A percentile compares a stretch with the other conserved stretches of the same genome.
Evolutionary conservation across 495 filamentous ascomycete genomes (phyloP).

Genomic region (Aspergillus sclerotioniger): DNA sequence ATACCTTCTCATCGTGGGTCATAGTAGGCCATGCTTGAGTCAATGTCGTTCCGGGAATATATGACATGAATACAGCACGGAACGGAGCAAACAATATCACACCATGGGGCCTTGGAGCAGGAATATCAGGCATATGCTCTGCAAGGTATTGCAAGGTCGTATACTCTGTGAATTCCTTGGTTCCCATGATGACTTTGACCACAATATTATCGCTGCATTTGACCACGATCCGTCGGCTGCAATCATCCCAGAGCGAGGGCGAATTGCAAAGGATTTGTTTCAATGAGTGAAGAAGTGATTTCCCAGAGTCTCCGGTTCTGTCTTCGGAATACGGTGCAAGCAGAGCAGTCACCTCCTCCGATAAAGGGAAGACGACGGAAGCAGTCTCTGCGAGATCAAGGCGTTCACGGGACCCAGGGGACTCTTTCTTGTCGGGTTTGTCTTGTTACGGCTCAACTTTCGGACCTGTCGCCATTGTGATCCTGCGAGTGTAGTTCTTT

Average conservation of each 20-base stretch:
- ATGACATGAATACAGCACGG: conserved; percentile 34
- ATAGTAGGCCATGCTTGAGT: conserved; percentile 27
- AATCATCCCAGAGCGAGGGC: conserved; percentile 15
- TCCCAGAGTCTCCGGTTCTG: no score
- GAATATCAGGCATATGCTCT: conserved; percentile 27
- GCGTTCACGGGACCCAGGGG: conserved; percentile 14
- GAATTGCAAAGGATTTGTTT: conserved; percentile 16
- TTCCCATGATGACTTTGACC: conserved; percentile 25
- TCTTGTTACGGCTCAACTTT: neutral
- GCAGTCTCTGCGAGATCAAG: conserved; percentile 14
- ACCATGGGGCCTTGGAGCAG: conserved; percentile 32
- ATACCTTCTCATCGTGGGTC: conserved; percentile 26
- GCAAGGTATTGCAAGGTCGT: conserved; percentile 34
- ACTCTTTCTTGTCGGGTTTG: neutral
- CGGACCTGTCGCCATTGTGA: conserved; percentile 17
- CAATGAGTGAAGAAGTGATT: conserved; percentile 5
- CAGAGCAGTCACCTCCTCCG: conserved; percentile 13
- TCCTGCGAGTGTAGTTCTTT: conserved; percentile 15
- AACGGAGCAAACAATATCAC: conserved; percentile 24
- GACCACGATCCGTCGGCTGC: conserved; percentile 18
- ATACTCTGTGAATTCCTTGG: conserved; percentile 32
- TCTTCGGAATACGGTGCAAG: neutral
- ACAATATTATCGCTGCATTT: conserved; percentile 29
- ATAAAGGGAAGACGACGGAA: conserved; percentile 18
- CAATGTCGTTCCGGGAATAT: conserved; percentile 28